Base-by-base conservation (phyloP, 768 basidiomycete genomes). In the Phanerochaete sordida region DNA sequence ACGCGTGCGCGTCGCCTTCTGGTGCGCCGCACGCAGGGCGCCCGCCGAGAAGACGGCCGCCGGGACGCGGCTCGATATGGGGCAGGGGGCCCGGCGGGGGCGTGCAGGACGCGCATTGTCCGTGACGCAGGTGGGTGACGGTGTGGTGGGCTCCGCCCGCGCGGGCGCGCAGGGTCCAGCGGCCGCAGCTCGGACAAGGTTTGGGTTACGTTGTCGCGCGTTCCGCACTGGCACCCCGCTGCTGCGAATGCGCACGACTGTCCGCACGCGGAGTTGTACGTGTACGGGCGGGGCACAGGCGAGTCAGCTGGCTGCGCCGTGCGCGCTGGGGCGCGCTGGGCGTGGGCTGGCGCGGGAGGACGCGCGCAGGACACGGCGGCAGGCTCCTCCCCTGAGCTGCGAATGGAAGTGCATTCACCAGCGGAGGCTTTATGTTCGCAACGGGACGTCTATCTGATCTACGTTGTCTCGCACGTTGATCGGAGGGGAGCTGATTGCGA, bases 381-480 rank as follows among this genome's bases (percentile, higher is more conserved):
- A n/a, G n/a, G n/a, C n/a, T n/a, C n/a, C n/a, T n/a, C n/a, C n/a
- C 37, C 27, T 19, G 51, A 5, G 23, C 13, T 45, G 21, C 26
- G 33, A 37, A 51, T 3, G 23, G 28, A 27, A n/a, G 27, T 44
- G 58, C 37, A 45, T 57, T 33, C 60, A 57, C 49, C 61, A 51
- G 61, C 61, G 61, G 61, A 62, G 56, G 61, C 56, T 43, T 54
- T 54, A 61, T 50, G 4, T 53, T 30, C 26, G 37, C 43, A 13
- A 35, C 51, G 26, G 49, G 60, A 39, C 60, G 46, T 44, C 45
- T 56, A 56, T 61, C 60, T 57, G 60, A 61, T 61, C 55, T 53
- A 53, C 51, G 47, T n/a, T 54, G 60, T 23, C 30, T 61, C 60
- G 60, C 60, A 31, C 56, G 44, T 61, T 61, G 60, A 61, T 61